Conservation (phyloP, 1,139 yeast genomes). For the Taphrina wiesneri region DNA sequence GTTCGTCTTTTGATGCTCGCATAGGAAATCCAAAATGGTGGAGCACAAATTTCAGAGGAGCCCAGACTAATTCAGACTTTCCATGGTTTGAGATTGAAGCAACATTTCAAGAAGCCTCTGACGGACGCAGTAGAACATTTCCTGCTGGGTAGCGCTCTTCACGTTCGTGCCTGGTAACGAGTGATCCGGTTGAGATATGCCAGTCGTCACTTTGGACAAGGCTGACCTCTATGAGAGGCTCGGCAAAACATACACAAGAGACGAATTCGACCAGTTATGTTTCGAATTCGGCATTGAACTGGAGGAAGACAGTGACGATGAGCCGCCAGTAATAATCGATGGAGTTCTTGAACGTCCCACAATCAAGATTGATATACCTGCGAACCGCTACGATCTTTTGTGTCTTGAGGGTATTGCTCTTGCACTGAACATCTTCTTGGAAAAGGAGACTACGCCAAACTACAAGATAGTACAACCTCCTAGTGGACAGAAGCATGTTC, state of each 20-base stretch:
- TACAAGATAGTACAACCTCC: slow-evolving; percentile 62
- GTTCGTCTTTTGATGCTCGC: background rate
- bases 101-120: too few relatives aligned
- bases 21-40: background rate
- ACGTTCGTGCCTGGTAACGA: too few relatives aligned
- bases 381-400: slow-evolving; percentile 95
- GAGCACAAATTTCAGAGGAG: background rate
- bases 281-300: slow-evolving; percentile 96
- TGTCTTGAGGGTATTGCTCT: slow-evolving; percentile 98
- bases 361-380: slow-evolving; percentile 94
- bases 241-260: slow-evolving; percentile 58
- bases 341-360: slow-evolving; percentile 80
- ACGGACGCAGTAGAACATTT: too few relatives aligned
- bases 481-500: background rate
- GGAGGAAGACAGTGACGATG: slow-evolving; percentile 78
- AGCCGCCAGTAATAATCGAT: slow-evolving; percentile 52
- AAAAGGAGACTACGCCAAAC: slow-evolving; percentile 63
- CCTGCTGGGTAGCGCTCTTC: too few relatives aligned
- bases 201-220: slow-evolving; percentile 93
- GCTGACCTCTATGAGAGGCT: slow-evolving; percentile 81
- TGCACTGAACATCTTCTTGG: slow-evolving; percentile 87
- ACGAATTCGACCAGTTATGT: slow-evolving; percentile 95
- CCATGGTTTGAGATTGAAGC: too few relatives aligned
- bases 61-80: background rate
- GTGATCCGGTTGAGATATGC: slow-evolving; percentile 60